phyloP scores from a whole-genome alignment of 768 basidiomycete genomes.

The Daedalea quercina region DNA sequence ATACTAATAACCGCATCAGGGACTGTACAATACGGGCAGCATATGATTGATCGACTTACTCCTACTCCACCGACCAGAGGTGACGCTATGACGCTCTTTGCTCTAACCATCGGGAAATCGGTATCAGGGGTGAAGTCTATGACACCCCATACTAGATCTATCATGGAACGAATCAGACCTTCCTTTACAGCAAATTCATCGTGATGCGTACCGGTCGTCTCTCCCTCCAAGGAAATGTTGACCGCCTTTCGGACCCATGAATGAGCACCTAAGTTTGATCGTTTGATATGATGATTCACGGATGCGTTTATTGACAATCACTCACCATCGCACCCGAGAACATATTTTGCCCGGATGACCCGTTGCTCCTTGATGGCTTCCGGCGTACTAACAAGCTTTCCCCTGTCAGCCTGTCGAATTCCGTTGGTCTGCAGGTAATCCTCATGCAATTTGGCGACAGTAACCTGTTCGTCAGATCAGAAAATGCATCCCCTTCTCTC shows the following conservation, averaged over 20 bases:
- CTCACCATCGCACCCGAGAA: slow-evolving; percentile 30
- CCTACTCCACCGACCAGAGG: neutral
- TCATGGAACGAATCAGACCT: too few species aligned
- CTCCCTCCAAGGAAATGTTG: slow-evolving; percentile 28
- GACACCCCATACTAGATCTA: slow-evolving; percentile 34
- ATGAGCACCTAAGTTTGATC: slow-evolving; percentile 20
- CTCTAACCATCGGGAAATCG: slow-evolving; percentile 43
- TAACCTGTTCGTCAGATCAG: too few species aligned
- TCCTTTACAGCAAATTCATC: too few species aligned
- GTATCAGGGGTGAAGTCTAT: slow-evolving; percentile 58
- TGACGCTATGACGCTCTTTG: neutral
- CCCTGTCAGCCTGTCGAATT: neutral
- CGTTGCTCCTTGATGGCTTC: slow-evolving; percentile 11
- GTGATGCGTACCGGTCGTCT: too few species aligned
- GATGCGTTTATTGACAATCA: too few species aligned
- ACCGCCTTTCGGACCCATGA: slow-evolving; percentile 31
- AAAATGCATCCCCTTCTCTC: too few species aligned
- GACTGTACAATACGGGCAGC: slow-evolving; percentile 58
- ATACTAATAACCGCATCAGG: slow-evolving; percentile 61
- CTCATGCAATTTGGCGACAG: too few species aligned
- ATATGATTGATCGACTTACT: slow-evolving; percentile 50
- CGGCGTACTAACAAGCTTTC: neutral
- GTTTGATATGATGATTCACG: neutral
- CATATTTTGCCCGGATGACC: slow-evolving; percentile 33
- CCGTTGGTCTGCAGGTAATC: slow-evolving; percentile 12